Conservation (phyloP, 1,284 basidiomycete species). For the Limonomyces culmigenus region DNA sequence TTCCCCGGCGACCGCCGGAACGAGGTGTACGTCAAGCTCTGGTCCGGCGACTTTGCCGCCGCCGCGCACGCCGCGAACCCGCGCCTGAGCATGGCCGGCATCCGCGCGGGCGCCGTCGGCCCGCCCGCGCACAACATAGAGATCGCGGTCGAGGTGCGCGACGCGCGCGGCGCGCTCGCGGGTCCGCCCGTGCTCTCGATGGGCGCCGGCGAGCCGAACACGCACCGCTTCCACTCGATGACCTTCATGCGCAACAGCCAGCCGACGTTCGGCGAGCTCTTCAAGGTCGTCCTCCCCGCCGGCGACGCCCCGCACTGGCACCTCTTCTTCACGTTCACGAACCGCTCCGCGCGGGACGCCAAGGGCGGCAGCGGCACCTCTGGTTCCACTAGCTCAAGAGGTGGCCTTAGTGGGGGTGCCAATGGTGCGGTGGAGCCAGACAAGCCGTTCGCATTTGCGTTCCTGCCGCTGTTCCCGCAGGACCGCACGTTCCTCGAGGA, state of each 20-base stretch:
- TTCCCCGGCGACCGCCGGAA: slow-evolving; percentile 88
- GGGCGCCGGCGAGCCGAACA: slow-evolving; percentile 71
- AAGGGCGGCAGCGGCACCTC: slow-evolving; percentile 8
- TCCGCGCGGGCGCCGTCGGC: slow-evolving; percentile 37
- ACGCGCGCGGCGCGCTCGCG: slow-evolving; percentile 54
- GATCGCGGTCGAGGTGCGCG: slow-evolving; percentile 80
- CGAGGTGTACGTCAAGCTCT: slow-evolving; percentile 89
- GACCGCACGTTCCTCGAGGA: slow-evolving; percentile 77
- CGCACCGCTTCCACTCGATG: slow-evolving; percentile 77
- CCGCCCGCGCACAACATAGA: slow-evolving; percentile 55
- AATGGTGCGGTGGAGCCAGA: no score
- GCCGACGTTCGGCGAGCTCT: slow-evolving; percentile 85
- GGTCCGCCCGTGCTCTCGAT: slow-evolving; percentile 68
- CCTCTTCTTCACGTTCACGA: slow-evolving; percentile 87
- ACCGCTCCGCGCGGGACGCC: slow-evolving; percentile 46
- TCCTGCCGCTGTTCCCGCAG: slow-evolving; percentile 75
- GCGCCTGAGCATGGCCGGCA: slow-evolving; percentile 45
- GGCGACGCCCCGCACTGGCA: slow-evolving; percentile 69
- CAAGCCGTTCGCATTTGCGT: slow-evolving; percentile 83
- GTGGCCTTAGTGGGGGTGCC: no score
- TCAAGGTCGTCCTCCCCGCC: slow-evolving; percentile 72
- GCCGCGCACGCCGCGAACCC: slow-evolving; percentile 21
- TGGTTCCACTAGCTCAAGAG: no score
- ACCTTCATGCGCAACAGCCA: slow-evolving; percentile 76
- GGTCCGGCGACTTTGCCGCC: slow-evolving; percentile 71